Evolutionary conservation across 768 basidiomycete genomes (phyloP), one percentile per base, ranked within the genome.

Genomic region (Kwoniella newhampshirensis): DNA sequence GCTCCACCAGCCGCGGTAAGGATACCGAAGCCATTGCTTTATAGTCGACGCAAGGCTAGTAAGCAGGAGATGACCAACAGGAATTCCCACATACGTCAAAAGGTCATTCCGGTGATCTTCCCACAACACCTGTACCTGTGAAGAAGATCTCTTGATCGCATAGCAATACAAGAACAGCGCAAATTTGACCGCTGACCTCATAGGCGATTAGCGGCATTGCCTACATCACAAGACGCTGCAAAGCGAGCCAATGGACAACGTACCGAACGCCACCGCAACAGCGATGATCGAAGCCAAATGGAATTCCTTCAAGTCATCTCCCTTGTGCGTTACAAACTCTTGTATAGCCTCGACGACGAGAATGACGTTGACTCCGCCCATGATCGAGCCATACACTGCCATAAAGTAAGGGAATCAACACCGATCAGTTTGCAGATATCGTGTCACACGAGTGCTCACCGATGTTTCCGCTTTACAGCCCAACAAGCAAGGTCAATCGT

Each of bases 71-170:
- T 43, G 11, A 25, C 11, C n/a, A 39, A 7, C 8, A 39, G 21
- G 32, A 41, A 30, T 44, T 87, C 59, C 88, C 87, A 23, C 82
- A 79, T 68, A 91, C 72, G 91, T 85, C 72, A 84, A 88, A n/a
- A 91, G 73, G 68, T 94, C 94, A 68, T 92, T 97, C 64, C 93
- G 81, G 63, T 97, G 93, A 71, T 98, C 94, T 75, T 96, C 89
- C 91, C 91, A 97, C 26, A 96, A 82, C n/a, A 96, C 84, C 43
- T 84, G 83, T 2, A 99, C 94, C 77, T 99, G 96, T 67, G 89
- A 92, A 5, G 88, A 91, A 62, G 83, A 84, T 28, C 81, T 82
- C 26, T 89, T 85, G 42, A 94, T 81, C 2, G 88, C 81, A 67
- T 79, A 84, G 75, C 92, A 92, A 77, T 91, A 96, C 3, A 91